phyloP scores from a whole-genome alignment of 441 rosid species.

The Lepidium campestre region DNA sequence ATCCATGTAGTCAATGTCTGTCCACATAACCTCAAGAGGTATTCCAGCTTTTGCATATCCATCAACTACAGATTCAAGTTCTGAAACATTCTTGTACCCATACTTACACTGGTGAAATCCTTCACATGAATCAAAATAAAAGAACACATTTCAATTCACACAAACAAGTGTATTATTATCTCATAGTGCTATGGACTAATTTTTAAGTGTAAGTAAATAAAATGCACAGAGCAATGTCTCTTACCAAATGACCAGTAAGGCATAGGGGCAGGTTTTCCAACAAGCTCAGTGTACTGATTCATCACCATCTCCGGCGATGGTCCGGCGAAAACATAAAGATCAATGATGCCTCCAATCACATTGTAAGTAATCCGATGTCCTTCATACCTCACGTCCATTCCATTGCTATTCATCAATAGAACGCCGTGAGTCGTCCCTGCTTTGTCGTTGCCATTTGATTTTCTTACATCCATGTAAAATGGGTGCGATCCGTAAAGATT shows the following conservation, averaged over 20 bases:
- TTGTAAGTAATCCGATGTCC: conserved; percentile 59
- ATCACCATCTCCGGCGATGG: conserved; percentile 52
- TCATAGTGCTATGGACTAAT: neutral
- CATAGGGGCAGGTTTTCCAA: conserved; percentile 78
- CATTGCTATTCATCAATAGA: conserved; percentile 65
- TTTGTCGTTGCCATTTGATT: conserved; percentile 18
- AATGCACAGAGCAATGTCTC: neutral
- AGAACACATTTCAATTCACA: neutral
- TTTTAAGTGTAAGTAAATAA: neutral
- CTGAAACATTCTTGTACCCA: conserved; percentile 59
- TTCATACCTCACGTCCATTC: conserved; percentile 57
- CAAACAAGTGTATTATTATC: neutral
- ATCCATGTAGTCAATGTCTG: conserved; percentile 83
- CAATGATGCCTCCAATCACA: conserved; percentile 63
- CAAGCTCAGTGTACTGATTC: conserved; percentile 62
- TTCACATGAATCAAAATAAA: conserved; percentile 15
- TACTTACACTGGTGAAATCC: conserved; percentile 80
- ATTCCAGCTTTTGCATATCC: conserved; percentile 68
- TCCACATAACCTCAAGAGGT: conserved; percentile 87
- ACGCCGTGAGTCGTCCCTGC: conserved; percentile 59
- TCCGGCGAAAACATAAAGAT: conserved; percentile 60
- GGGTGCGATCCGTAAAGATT: conserved; percentile 84
- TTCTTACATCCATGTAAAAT: conserved; percentile 59
- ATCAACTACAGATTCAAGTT: conserved; percentile 56
- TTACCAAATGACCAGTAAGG: conserved; percentile 84